phyloP scores from a whole-genome alignment of 768 basidiomycete genomes.

The Hygrophoropsis aurantiaca region DNA sequence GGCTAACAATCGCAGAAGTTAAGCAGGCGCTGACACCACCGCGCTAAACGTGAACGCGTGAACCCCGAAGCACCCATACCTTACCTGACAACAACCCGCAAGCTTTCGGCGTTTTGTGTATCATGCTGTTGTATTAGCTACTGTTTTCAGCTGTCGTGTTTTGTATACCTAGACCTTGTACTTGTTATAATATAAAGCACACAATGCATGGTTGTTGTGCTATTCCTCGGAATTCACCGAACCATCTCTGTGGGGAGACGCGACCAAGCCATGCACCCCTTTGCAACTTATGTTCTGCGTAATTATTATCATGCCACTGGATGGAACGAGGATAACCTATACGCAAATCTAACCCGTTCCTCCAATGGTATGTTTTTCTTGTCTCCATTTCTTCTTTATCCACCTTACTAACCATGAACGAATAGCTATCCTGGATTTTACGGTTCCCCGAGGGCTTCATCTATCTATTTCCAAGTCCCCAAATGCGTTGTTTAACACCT shows the following conservation, averaged over 20 bases:
- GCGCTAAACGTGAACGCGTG: no score
- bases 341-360: constrained; percentile 84
- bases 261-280: constrained; percentile 65
- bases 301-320: constrained; percentile 91
- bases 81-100: no score
- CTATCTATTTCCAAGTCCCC: constrained; percentile 86
- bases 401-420: no score
- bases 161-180: no score
- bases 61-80: no score
- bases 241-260: constrained; percentile 8
- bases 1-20: constrained; percentile 43
- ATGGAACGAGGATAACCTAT: constrained; percentile 97
- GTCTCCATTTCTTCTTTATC: constrained; percentile 12
- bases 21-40: constrained; percentile 5
- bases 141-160: no score
- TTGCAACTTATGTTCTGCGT: constrained; percentile 83
- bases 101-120: no score
- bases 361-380: constrained; percentile 81
- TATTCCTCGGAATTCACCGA: no score
- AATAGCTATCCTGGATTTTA: constrained; percentile 88
- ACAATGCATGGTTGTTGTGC: no score
- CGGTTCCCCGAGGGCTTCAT: constrained; percentile 77
- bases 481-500: constrained; percentile 84
- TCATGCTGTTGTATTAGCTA: no score
- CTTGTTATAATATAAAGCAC: no score